phyloP scores from a whole-genome alignment of 2,329 filamentous ascomycete species.

The Elsinoe necatrix region DNA sequence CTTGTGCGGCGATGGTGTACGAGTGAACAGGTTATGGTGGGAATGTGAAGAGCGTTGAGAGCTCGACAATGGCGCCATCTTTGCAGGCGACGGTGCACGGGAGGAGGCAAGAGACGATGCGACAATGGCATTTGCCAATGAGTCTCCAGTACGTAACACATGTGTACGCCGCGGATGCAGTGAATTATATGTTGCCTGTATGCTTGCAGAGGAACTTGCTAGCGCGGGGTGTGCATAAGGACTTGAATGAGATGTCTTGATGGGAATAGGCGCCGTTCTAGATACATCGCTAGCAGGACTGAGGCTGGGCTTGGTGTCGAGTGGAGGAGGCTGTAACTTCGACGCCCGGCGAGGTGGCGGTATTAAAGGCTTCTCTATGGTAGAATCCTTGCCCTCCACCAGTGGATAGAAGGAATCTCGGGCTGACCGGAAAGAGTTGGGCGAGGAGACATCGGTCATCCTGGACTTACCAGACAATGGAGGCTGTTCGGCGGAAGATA shows the following conservation, averaged over 20 bases:
- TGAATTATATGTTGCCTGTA: slow-evolving; percentile 28
- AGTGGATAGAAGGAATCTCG: slow-evolving; percentile 12
- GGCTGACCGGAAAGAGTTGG: slow-evolving; percentile 4
- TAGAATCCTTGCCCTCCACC: slow-evolving; percentile 1
- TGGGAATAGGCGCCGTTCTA: neutral
- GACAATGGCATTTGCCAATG: slow-evolving; percentile 65
- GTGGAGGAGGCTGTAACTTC: slow-evolving; percentile 30
- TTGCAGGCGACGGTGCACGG: slow-evolving; percentile 33
- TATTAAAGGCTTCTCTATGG: slow-evolving; percentile 24
- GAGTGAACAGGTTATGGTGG: slow-evolving; percentile 25
- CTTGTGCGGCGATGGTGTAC: slow-evolving; percentile 39
- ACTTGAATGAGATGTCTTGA: slow-evolving; percentile 14
- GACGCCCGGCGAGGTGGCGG: slow-evolving; percentile 30
- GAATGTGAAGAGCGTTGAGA: slow-evolving; percentile 24
- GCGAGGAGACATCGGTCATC: slow-evolving; percentile 3
- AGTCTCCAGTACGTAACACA: slow-evolving; percentile 50
- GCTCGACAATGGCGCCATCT: slow-evolving; percentile 14
- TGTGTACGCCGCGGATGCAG: slow-evolving; percentile 32
- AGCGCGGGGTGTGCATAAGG: slow-evolving; percentile 17
- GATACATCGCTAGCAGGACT: slow-evolving; percentile 9
- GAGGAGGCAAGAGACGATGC: slow-evolving; percentile 62
- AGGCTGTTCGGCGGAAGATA: neutral
- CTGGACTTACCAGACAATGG: slow-evolving; percentile 6
- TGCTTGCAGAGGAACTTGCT: slow-evolving; percentile 18
- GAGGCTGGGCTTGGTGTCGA: slow-evolving; percentile 20